These are phyloP conservation scores for Fusarium mexicanum DNA, from an alignment of 2,329 filamentous ascomycete genomes.

Conservation along the genomic window DNA sequence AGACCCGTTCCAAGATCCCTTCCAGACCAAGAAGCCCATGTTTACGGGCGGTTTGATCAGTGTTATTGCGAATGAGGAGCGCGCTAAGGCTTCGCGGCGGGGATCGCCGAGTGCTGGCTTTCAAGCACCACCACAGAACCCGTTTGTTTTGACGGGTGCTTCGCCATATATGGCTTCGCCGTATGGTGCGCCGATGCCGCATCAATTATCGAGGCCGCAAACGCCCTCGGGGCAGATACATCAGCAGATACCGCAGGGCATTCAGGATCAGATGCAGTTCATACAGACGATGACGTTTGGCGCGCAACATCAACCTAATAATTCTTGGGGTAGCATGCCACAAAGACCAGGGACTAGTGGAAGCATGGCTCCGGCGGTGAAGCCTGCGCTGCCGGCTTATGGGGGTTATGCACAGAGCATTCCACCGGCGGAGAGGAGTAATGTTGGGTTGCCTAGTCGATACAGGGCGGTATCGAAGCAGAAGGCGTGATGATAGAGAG, in stretches of 20 bases:
- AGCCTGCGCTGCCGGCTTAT: constrained; percentile 11
- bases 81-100: constrained; percentile 26
- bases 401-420: constrained; percentile 19
- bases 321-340: background rate
- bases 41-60: constrained; percentile 25
- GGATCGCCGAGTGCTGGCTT: constrained; percentile 7
- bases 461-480: constrained; percentile 19
- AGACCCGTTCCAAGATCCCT: constrained; percentile 2
- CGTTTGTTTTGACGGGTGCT: background rate
- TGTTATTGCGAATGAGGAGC: constrained; percentile 25
- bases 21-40: constrained; percentile 8
- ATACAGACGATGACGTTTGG: background rate
- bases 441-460: constrained; percentile 19
- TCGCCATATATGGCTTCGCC: constrained; percentile 1
- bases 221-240: constrained; percentile 6
- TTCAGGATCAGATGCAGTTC: constrained; percentile 18
- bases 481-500: background rate
- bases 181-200: constrained; percentile 5
- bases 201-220: constrained; percentile 1
- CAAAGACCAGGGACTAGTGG: background rate
- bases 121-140: background rate
- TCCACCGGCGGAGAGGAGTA: constrained; percentile 20
- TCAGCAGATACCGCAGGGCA: constrained; percentile 7
- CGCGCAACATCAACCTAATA: background rate
- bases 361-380: background rate